Base-by-base conservation (phyloP, 1,284 basidiomycete species). In the Marasmius sp. region DNA sequence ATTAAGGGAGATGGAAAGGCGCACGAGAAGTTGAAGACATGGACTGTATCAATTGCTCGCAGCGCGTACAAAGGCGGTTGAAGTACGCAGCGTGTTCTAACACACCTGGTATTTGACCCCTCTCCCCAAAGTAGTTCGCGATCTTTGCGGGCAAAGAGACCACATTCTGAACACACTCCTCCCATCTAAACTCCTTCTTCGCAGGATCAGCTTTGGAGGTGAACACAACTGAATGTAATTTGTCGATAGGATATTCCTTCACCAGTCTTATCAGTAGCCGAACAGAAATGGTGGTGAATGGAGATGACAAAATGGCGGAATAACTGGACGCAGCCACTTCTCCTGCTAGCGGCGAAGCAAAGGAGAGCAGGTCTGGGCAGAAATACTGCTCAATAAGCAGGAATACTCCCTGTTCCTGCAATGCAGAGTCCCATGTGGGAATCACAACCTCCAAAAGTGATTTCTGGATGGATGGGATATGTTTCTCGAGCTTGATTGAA, bases 161-260 rank as follows among this genome's bases (percentile, higher is more conserved):
- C 10, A 87, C 61, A 64, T 83, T 81, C n/a, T 81, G 82, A 20
- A 93, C 81, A 66, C 80, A 85, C 65, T 90, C 86, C 65, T 89
- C 88, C 92, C 92, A 94, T 59, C 74, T 66, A 41, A 82, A 64
- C 39, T 72, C 70, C 58, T 73, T 71, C 64, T 75, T 75, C 56
- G 67, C 66, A 57, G 71, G 63, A 8, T 62, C 57, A 33, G 67
- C 68, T 10, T 58, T 64, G 10, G 68, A 66, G 33, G 69, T 65
- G 69, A 84, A 85, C 1, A 88, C 68, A 18, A 81, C 76, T 18
- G 73, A 68, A 70, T 89, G 85, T 18, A 94, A 71, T 47, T 86
- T 79, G 66, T 92, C 88, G 52, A 95, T 74, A 6, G 91, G 83
- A 69, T 92, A 94, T 38, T 83, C 76, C 51, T 71, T 74, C 3